Percentiles rank a stretch among this genome's conserved stretches.
Evolutionary conservation across 2,329 filamentous ascomycete genomes (phyloP).

Genomic region (Pseudocercospora crystallina): DNA sequence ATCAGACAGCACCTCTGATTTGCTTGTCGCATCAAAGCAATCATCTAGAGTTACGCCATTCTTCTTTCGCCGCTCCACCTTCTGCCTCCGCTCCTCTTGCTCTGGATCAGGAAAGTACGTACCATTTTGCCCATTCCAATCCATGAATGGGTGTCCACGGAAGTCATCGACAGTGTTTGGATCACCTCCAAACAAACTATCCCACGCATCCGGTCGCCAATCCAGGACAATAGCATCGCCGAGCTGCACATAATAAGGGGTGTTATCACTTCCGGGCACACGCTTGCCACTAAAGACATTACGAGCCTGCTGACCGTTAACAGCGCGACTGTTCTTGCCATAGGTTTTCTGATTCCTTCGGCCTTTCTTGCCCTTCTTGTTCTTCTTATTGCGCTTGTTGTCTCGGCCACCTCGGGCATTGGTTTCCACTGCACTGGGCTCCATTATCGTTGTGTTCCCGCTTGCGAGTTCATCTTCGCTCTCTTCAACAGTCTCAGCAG

Average conservation of each 20-base stretch:
- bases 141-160: constrained; percentile 55
- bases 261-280: constrained; percentile 20
- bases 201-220: constrained; percentile 71
- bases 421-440: constrained; percentile 12
- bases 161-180: constrained; percentile 48
- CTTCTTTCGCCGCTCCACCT: constrained; percentile 65
- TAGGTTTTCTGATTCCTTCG: constrained; percentile 14
- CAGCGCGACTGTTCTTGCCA: constrained; percentile 1
- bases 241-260: constrained; percentile 59
- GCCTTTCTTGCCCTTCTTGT: constrained; percentile 23
- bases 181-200: constrained; percentile 63
- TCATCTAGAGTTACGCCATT: constrained; percentile 82
- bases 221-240: constrained; percentile 86
- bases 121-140: constrained; percentile 57
- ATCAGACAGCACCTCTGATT: constrained; percentile 88
- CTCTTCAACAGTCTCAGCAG: constrained; percentile 13
- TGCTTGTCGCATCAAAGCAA: constrained; percentile 91
- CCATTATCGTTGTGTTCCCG: constrained; percentile 11
- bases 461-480: constrained; percentile 21
- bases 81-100: constrained; percentile 62
- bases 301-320: not conserved
- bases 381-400: constrained; percentile 26
- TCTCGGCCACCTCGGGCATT: constrained; percentile 9
- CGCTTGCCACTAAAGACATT: constrained; percentile 6
- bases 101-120: constrained; percentile 58